These are phyloP conservation scores for Purshia tridentata DNA, from an alignment of 306 rosid species.

Conservation along the genomic window DNA sequence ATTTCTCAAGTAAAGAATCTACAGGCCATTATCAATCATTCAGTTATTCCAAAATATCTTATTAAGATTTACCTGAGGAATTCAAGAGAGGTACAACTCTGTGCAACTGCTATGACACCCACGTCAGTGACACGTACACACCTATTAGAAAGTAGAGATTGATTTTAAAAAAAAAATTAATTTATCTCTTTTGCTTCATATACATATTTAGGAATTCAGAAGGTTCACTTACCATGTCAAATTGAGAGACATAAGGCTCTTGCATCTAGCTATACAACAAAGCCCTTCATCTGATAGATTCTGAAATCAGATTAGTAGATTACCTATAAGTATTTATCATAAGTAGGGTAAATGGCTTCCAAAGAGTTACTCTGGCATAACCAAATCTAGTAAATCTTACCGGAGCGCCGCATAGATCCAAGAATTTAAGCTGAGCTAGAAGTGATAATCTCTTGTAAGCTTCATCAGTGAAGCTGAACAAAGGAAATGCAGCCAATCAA, in stretches of 20 bases:
- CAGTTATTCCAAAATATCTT: slow-evolving; percentile 21
- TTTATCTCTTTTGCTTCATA: slow-evolving; percentile 13
- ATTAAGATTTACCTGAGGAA: slow-evolving; percentile 57
- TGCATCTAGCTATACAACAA: slow-evolving; percentile 56
- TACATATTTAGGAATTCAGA: slow-evolving; percentile 5
- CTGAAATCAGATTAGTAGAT: slow-evolving; percentile 37
- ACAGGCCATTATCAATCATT: slow-evolving; percentile 1
- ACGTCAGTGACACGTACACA: slow-evolving; percentile 70
- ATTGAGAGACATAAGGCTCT: slow-evolving; percentile 60
- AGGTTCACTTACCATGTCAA: slow-evolving; percentile 67
- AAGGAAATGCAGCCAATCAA: slow-evolving; percentile 22
- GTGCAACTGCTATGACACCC: slow-evolving; percentile 61
- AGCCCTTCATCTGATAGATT: slow-evolving; percentile 80
- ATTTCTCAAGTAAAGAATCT: slow-evolving; percentile 7
- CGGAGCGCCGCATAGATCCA: slow-evolving; percentile 91
- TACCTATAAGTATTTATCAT: slow-evolving; percentile 18
- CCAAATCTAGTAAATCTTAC: slow-evolving; percentile 33
- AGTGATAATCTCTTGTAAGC: slow-evolving; percentile 58
- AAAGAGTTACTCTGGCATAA: slow-evolving; percentile 15
- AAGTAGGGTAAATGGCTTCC: slow-evolving; percentile 9
- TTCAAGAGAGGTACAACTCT: slow-evolving; percentile 60
- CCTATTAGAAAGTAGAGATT: slow-evolving; percentile 41
- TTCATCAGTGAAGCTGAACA: slow-evolving; percentile 70
- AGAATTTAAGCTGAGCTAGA: slow-evolving; percentile 48
- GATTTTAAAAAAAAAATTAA: background rate